Evolutionary conservation across 2,329 filamentous ascomycete species (phyloP), one percentile per base, ranked within the genome.

Genomic region (Ophiosphaerella narmari): DNA sequence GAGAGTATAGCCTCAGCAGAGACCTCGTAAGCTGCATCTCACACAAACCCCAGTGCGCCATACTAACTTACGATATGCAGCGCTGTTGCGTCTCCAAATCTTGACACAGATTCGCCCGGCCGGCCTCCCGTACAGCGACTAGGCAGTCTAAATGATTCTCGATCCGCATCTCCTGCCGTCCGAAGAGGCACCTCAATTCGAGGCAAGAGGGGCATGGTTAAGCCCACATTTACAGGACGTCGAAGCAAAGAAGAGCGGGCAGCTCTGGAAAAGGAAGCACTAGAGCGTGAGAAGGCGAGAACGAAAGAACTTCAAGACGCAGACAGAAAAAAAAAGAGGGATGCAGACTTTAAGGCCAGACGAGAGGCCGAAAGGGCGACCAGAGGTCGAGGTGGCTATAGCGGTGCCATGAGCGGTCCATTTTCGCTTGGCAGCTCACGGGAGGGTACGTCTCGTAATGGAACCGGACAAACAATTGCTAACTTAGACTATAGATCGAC

Each of bases 191-290:
- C 54, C 24, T 56, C 63, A 21, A 50, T 43, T 5, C 52, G 60
- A 46, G 65, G 68, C 23, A 73, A 69, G 46, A 65, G 65, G 42
- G 57, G 61, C n/a, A 47, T 55, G 26, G 54, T 62, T 7, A 68
- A 71, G 43, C 77, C 77, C 4, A 74, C 73, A 33, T 77, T 76
- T 48, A 74, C 69, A 13, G 75, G 74, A 11, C 69, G 77, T 44
- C 63, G 77, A 46, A 78, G 74, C 52, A 76, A 77, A 52, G 72
- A 74, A 36, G 73, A 75, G 39, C 68, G 77, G 48, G 75, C 74
- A 26, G 75, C 77, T 41, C 63, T 74, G 21, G 74, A 74, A 48
- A 72, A 74, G 33, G 71, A 71, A 38, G 70, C 70, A 33, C 59
- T 67, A 21, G 74, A 73, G 42, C 68, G 74, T 34, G 73, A 75